Conservation (phyloP, 345 rosid genomes). For the Aethionema arabicum region DNA sequence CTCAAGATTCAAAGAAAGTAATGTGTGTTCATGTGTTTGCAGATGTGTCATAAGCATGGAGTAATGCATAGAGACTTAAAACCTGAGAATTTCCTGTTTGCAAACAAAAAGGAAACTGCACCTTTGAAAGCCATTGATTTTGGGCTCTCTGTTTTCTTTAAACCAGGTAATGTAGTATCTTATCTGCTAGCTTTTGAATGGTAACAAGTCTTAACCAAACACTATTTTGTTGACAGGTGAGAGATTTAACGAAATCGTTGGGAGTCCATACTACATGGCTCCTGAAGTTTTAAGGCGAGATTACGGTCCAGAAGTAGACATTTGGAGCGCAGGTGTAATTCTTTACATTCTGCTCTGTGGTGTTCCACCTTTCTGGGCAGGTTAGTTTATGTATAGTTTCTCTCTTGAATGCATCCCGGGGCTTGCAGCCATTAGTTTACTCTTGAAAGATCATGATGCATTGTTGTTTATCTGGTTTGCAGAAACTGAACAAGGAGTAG, state of each 20-base stretch:
- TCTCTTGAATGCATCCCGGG: not conserved
- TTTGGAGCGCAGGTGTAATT: constrained; percentile 95
- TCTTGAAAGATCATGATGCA: not conserved
- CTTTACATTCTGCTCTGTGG: constrained; percentile 89
- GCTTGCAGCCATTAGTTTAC: not conserved
- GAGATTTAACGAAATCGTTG: constrained; percentile 80
- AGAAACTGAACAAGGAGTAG: constrained; percentile 98
- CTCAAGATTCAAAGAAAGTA: not conserved
- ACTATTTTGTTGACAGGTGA: constrained; percentile 49
- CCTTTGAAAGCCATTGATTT: constrained; percentile 82
- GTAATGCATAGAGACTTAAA: constrained; percentile 92
- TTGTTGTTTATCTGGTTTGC: constrained; percentile 13
- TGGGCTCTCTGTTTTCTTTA: constrained; percentile 85
- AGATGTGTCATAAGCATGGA: constrained; percentile 87
- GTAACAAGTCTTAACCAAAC: not conserved
- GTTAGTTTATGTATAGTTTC: constrained; percentile 35
- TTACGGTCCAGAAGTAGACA: constrained; percentile 86
- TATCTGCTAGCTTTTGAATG: not conserved
- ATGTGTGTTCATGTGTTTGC: constrained; percentile 26
- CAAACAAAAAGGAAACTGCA: constrained; percentile 75
- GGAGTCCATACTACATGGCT: constrained; percentile 98
- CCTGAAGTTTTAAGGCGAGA: constrained; percentile 78
- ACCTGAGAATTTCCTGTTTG: constrained; percentile 89
- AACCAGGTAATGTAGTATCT: constrained; percentile 55
- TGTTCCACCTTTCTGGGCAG: constrained; percentile 98